Conservation (phyloP, 1,284 basidiomycete genomes). For the Ustilago bromivora region DNA sequence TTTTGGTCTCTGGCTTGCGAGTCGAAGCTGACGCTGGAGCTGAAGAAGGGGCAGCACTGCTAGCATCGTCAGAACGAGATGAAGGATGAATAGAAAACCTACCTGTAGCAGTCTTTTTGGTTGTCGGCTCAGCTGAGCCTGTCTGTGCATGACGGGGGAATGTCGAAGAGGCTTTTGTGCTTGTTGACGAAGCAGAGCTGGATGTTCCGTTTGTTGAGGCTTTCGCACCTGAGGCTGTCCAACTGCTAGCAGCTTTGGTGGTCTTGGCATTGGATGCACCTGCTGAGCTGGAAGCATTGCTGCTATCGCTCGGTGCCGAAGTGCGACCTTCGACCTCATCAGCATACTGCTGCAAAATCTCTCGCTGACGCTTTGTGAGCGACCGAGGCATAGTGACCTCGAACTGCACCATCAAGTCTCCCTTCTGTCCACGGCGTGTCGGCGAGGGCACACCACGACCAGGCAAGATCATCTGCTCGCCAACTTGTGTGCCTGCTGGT, state of each 20-base stretch:
- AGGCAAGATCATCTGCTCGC: constrained; percentile 95
- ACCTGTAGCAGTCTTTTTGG: constrained; percentile 40
- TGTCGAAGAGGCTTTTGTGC: constrained; percentile 21
- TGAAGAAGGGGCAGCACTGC: constrained; percentile 11
- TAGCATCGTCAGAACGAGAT: constrained; percentile 38
- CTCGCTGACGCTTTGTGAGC: constrained; percentile 83
- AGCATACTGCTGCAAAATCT: constrained; percentile 89
- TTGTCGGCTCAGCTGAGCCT: constrained; percentile 19
- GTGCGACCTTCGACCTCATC: constrained; percentile 74
- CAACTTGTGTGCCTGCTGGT: constrained; percentile 92
- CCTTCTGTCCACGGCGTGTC: constrained; percentile 74
- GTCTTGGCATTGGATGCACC: constrained; percentile 16
- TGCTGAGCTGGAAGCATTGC: neutral
- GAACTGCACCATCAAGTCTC: constrained; percentile 93
- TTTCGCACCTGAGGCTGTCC: constrained; percentile 6
- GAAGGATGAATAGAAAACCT: constrained; percentile 52
- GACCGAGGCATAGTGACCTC: constrained; percentile 89
- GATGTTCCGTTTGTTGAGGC: constrained; percentile 5
- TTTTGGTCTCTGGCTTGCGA: neutral
- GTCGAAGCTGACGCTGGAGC: constrained; percentile 10
- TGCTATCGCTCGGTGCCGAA: constrained; percentile 17
- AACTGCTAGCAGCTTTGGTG: constrained; percentile 7
- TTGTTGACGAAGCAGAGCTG: constrained; percentile 8
- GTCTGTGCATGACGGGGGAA: constrained; percentile 11
- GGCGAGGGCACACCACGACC: constrained; percentile 83